Percentiles rank a stretch among this genome's conserved stretches.
phyloP scores from a whole-genome alignment of 192 early-diverging fungal species.

The Gonapodya prolifera region DNA sequence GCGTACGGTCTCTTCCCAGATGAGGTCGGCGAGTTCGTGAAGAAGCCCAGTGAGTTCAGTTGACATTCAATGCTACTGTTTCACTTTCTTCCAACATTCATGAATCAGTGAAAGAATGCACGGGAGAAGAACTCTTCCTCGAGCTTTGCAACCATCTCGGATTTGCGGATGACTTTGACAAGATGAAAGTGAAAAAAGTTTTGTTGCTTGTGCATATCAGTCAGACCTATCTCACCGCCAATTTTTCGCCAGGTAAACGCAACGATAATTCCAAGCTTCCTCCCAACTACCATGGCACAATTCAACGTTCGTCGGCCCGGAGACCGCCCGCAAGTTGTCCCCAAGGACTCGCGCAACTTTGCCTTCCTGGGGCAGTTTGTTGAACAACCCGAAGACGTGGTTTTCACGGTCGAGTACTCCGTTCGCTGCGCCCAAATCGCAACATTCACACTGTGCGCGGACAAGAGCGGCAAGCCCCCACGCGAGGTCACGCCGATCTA shows the following conservation, averaged over 20 bases:
- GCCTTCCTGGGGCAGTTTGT: conserved; percentile 25
- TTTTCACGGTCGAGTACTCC: conserved; percentile 26
- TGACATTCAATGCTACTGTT: too few relatives aligned
- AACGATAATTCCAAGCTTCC: conserved; percentile 15
- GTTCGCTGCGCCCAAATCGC: conserved; percentile 21
- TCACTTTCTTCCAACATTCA: too few relatives aligned
- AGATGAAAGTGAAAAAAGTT: not conserved
- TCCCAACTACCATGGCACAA: conserved; percentile 19
- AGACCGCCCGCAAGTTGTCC: conserved; percentile 20
- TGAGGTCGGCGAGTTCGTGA: conserved; percentile 19
- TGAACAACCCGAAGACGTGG: conserved; percentile 21
- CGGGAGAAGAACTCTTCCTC: conserved; percentile 16
- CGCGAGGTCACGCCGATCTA: too few relatives aligned
- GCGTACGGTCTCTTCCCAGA: conserved; percentile 18
- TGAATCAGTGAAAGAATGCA: conserved; percentile 23
- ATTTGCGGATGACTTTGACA: not conserved
- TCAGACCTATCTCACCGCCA: too few relatives aligned
- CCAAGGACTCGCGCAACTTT: conserved; percentile 17
- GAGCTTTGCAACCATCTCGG: conserved; percentile 15
- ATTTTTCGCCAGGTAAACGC: not conserved
- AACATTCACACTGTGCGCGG: conserved; percentile 14
- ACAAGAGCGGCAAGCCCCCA: too few relatives aligned
- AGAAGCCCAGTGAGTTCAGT: too few relatives aligned
- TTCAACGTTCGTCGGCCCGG: conserved; percentile 16
- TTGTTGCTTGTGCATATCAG: not conserved